Evolutionary conservation across 2,329 filamentous ascomycete species (phyloP).

Genomic region (Chaetomium olivaceum): DNA sequence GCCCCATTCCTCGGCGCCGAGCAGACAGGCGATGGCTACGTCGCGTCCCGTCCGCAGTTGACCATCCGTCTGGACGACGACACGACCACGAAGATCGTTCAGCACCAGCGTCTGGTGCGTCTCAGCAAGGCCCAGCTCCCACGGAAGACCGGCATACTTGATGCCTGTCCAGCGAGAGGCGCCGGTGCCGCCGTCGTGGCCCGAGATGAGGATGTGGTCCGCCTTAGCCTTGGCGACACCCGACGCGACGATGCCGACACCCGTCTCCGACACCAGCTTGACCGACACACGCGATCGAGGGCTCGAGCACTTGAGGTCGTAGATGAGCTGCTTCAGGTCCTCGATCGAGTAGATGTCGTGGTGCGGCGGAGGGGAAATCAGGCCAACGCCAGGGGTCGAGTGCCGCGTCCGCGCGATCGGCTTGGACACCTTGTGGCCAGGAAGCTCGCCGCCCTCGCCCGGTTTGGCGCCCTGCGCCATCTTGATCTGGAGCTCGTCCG

Average conservation of each 20-base stretch:
- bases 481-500: conserved; percentile 97
- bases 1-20: conserved; percentile 97
- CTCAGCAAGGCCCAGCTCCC: conserved; percentile 95
- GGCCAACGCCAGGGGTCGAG: conserved; percentile 91
- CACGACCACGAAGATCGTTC: conserved; percentile 92
- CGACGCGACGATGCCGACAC: conserved; percentile 95
- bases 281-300: conserved; percentile 90
- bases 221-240: conserved; percentile 98
- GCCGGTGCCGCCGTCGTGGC: conserved; percentile 95
- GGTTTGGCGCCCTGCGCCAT: conserved; percentile 99
- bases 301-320: conserved; percentile 95
- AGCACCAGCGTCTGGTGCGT: conserved; percentile 95
- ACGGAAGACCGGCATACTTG: conserved; percentile 95
- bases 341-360: conserved; percentile 99
- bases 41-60: conserved; percentile 91
- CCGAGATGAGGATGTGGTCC: conserved; percentile 94
- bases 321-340: conserved; percentile 96
- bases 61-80: conserved; percentile 94
- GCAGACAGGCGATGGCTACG: conserved; percentile 88
- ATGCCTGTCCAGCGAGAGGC: conserved; percentile 98
- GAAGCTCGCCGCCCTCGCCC: conserved; percentile 94
- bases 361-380: conserved; percentile 93
- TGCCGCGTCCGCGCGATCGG: conserved; percentile 93
- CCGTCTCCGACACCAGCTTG: conserved; percentile 96
- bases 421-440: conserved; percentile 93